Base-by-base conservation (phyloP, 805 yeast species). In the Pichia occidentalis region DNA sequence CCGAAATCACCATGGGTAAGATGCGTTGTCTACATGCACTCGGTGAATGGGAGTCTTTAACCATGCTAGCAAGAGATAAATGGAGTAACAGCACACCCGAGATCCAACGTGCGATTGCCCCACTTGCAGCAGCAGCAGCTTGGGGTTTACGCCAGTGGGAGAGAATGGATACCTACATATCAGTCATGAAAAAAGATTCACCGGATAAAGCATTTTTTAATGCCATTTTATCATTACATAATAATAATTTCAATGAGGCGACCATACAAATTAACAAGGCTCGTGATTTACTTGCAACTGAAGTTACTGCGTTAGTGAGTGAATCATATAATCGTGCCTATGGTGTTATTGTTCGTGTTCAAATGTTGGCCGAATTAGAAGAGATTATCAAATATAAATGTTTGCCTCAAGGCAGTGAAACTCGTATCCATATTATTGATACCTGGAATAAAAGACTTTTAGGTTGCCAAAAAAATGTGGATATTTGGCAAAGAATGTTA, bases 91-190 rank as follows among this genome's bases (percentile, higher is more conserved):
- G 95, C 0, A 68, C 85, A 1, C 69, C 78, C 21, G 95, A 86
- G 13, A 75, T 77, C 27, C 74, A 80, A 49, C 68, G 95, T 39
- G 75, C 80, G 5, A 87, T 92, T 49, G 98, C 98, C 2, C 97
- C 98, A 1, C 64, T 94, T 37, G 98, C 97, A 0, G 98, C 98
- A 0, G 97, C 97, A 2, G 97, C 98, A 1, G 86, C 97, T 1
- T 92, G 98, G 98, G 97, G 97, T 12, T 66, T 94, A 29, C 90
- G 90, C 2, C 92, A 85, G 54, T 94, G 98, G 98, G 96, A 87
- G 48, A 71, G 85, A 51, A 88, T 94, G 87, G 97, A 85, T 52
- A 75, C 83, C 7, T 92, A 87, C 51, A 88, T 90, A 39, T 67
- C 77, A 47, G 95, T 84, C 2, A 87, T 92, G 95, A 85, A 85